Evolutionary conservation across 2,329 filamentous ascomycete species (phyloP).

Genomic region (Talaromyces marneffei): DNA sequence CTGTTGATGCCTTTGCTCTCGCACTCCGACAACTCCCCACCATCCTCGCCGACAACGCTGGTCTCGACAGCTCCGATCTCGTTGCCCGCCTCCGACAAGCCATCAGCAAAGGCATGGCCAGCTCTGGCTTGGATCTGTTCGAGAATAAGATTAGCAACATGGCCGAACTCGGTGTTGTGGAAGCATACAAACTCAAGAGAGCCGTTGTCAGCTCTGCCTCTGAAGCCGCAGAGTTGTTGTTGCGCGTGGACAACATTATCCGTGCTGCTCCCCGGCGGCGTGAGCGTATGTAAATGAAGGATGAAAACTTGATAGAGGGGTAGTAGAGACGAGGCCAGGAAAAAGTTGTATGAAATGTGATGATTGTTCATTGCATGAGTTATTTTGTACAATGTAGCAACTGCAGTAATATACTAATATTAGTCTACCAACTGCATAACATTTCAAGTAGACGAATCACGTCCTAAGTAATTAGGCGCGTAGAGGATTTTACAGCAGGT

Average conservation of each 20-base stretch:
- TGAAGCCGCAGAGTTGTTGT: constrained; percentile 89
- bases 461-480: background rate
- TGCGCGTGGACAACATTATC: constrained; percentile 97
- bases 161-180: constrained; percentile 89
- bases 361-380: constrained; percentile 11
- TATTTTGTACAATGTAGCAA: constrained; percentile 10
- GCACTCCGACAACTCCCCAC: constrained; percentile 91
- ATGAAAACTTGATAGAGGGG: background rate
- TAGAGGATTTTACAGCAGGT: background rate
- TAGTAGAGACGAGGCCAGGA: background rate
- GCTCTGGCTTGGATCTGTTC: constrained; percentile 81
- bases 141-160: constrained; percentile 93
- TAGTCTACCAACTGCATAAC: background rate
- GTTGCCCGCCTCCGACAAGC: constrained; percentile 86
- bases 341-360: constrained; percentile 10
- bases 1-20: constrained; percentile 81
- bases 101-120: constrained; percentile 90
- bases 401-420: constrained; percentile 5
- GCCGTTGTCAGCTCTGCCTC: constrained; percentile 96
- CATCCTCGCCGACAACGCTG: constrained; percentile 94
- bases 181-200: constrained; percentile 97
- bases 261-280: constrained; percentile 79
- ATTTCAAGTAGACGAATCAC: background rate
- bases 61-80: constrained; percentile 89
- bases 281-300: constrained; percentile 59